phyloP scores from a whole-genome alignment of 2,329 filamentous ascomycete species.

The Coniochaeta sp. region DNA sequence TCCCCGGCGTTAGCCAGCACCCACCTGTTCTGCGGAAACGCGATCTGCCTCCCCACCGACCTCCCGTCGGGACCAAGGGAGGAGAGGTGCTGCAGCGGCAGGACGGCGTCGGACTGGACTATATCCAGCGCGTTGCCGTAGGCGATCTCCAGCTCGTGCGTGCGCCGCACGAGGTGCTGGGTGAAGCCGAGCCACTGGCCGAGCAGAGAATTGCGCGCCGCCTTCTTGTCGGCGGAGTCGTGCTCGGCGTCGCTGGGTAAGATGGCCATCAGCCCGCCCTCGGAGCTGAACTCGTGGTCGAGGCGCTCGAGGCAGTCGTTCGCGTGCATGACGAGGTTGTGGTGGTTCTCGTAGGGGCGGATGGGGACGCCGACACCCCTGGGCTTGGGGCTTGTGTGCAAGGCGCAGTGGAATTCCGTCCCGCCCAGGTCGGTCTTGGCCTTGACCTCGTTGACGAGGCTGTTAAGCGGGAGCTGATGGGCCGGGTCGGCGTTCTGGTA shows the following conservation, averaged over 20 bases:
- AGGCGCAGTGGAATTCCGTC: conserved; percentile 39
- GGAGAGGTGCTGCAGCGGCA: conserved; percentile 45
- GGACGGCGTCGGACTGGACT: conserved; percentile 40
- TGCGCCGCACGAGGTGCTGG: conserved; percentile 44
- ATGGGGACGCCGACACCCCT: conserved; percentile 14
- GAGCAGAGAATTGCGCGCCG: conserved; percentile 43
- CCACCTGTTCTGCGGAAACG: conserved; percentile 48
- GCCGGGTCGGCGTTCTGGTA: conserved; percentile 41
- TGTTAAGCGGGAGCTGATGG: conserved; percentile 39
- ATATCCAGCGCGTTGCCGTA: conserved; percentile 44
- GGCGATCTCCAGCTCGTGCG: conserved; percentile 49
- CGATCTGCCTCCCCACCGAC: conserved; percentile 42
- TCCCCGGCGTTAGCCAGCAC: conserved; percentile 48
- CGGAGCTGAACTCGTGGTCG: conserved; percentile 49
- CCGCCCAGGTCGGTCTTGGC: conserved; percentile 32
- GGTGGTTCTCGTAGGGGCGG: conserved; percentile 37
- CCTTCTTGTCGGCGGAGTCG: conserved; percentile 27
- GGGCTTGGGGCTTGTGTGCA: conserved; percentile 21
- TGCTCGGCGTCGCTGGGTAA: conserved; percentile 34
- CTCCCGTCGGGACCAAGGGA: conserved; percentile 44
- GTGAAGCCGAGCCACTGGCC: conserved; percentile 51
- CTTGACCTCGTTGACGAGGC: conserved; percentile 38
- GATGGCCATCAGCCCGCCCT: conserved; percentile 48
- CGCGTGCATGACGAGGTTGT: conserved; percentile 47
- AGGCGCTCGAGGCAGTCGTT: conserved; percentile 53